Percentiles rank a stretch among this genome's conserved stretches.
phyloP scores from a whole-genome alignment of 2,329 filamentous ascomycete genomes.

The Xylariaceae sp. region DNA sequence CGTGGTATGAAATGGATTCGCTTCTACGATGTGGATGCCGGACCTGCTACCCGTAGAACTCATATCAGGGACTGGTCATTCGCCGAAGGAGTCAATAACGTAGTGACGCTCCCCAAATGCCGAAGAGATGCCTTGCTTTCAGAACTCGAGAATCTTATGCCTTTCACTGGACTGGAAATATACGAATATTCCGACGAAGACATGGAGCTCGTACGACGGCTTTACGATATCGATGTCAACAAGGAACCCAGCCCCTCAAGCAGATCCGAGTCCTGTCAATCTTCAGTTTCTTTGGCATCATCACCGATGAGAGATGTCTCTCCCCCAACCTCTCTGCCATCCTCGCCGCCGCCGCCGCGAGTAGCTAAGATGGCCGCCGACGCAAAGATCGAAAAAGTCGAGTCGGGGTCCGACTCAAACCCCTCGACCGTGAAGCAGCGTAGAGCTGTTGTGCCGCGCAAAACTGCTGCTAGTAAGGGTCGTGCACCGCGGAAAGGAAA shows the following conservation, averaged over 20 bases:
- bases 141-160: constrained; percentile 25
- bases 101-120: constrained; percentile 24
- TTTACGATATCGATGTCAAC: constrained; percentile 21
- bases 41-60: background rate
- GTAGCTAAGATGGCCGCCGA: no score
- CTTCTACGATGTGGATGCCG: constrained; percentile 39
- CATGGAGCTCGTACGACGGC: constrained; percentile 16
- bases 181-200: constrained; percentile 20
- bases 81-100: constrained; percentile 30
- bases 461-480: no score
- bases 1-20: constrained; percentile 41
- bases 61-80: constrained; percentile 35
- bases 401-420: no score
- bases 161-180: constrained; percentile 13
- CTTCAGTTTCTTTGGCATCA: background rate
- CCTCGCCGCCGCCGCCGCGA: no score
- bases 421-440: no score
- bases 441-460: no score
- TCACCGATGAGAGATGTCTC: no score
- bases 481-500: no score
- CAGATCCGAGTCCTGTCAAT: constrained; percentile 9
- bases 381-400: no score
- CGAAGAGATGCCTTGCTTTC: constrained; percentile 8
- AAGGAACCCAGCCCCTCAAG: background rate
- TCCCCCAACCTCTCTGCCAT: no score